A percentile compares a stretch with the other conserved stretches of the same genome.
phyloP scores from a whole-genome alignment of 305 asterid species.

The Fraxinus angustifolia region DNA sequence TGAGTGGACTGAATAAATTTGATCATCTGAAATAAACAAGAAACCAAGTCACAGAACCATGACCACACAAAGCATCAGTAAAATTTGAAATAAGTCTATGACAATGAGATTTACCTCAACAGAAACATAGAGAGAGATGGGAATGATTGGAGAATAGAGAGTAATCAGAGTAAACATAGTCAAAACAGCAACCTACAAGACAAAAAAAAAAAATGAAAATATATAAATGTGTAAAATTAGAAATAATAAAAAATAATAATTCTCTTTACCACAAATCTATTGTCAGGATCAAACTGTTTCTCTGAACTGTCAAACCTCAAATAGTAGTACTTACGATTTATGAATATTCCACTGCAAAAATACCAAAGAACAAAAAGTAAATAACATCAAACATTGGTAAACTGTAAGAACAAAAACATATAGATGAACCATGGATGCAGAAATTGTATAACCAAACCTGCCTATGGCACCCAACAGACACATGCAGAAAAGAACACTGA shows the following conservation, averaged over 20 bases:
- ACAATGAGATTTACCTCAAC: constrained; percentile 65
- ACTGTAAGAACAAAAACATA: not conserved
- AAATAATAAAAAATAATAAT: constrained; percentile 8
- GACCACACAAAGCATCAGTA: constrained; percentile 17
- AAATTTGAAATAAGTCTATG: constrained; percentile 18
- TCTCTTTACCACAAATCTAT: constrained; percentile 76
- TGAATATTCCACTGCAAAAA: constrained; percentile 82
- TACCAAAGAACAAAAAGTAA: constrained; percentile 6
- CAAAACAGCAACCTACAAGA: constrained; percentile 81
- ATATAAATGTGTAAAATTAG: constrained; percentile 9
- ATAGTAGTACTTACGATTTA: constrained; percentile 74
- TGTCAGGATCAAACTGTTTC: constrained; percentile 81
- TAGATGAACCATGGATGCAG: constrained; percentile 10
- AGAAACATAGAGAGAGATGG: constrained; percentile 98
- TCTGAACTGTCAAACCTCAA: constrained; percentile 67
- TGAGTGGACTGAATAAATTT: constrained; percentile 96
- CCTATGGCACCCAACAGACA: constrained; percentile 97
- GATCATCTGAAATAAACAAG: constrained; percentile 67
- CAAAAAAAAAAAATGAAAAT: constrained; percentile 21
- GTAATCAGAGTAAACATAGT: constrained; percentile 97
- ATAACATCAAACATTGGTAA: not conserved
- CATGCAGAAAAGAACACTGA: constrained; percentile 82
- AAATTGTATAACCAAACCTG: constrained; percentile 54
- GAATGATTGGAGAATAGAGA: constrained; percentile 98
- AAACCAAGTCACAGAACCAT: constrained; percentile 22